Percentiles rank a stretch among this genome's conserved stretches.
These are phyloP conservation scores for Suillus alpinus DNA, from an alignment of 768 basidiomycete species.

Conservation along the genomic window DNA sequence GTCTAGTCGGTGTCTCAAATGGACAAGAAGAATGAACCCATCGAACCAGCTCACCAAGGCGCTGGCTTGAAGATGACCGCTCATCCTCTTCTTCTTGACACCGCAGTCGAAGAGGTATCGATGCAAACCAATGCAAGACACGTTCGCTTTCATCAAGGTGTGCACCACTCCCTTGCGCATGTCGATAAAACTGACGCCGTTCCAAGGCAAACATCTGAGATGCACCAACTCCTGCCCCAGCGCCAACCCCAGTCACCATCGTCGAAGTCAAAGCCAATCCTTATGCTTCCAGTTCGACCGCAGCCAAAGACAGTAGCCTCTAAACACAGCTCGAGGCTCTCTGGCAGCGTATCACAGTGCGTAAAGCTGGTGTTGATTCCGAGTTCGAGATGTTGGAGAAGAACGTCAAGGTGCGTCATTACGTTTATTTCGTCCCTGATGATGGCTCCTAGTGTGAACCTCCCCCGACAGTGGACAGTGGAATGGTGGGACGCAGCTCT, in stretches of 20 bases:
- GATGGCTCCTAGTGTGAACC: slow-evolving; percentile 57
- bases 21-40: slow-evolving; percentile 51
- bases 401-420: slow-evolving; percentile 67
- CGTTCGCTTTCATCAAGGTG: slow-evolving; percentile 94
- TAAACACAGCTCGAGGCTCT: slow-evolving; percentile 84
- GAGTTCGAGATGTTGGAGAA: slow-evolving; percentile 91
- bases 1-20: slow-evolving; percentile 51
- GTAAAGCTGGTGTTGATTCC: slow-evolving; percentile 91
- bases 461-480: slow-evolving; percentile 75
- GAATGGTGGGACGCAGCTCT: slow-evolving; percentile 98
- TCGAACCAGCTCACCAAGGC: slow-evolving; percentile 71
- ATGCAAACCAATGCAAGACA: slow-evolving; percentile 98
- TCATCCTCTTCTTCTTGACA: slow-evolving; percentile 80
- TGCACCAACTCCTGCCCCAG: slow-evolving; percentile 57
- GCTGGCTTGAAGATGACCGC: slow-evolving; percentile 88
- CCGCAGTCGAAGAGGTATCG: slow-evolving; percentile 82
- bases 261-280: slow-evolving; percentile 66
- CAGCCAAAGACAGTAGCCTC: slow-evolving; percentile 58
- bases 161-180: slow-evolving; percentile 10
- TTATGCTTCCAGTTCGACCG: slow-evolving; percentile 55
- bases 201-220: slow-evolving; percentile 74
- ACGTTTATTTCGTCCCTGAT: background rate
- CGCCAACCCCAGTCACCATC: slow-evolving; percentile 32
- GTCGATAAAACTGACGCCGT: slow-evolving; percentile 3
- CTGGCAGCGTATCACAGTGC: slow-evolving; percentile 89